These are phyloP conservation scores for Phytophthora tubulina DNA, from an alignment of 352 stramenopile species.

Conservation along the genomic window DNA sequence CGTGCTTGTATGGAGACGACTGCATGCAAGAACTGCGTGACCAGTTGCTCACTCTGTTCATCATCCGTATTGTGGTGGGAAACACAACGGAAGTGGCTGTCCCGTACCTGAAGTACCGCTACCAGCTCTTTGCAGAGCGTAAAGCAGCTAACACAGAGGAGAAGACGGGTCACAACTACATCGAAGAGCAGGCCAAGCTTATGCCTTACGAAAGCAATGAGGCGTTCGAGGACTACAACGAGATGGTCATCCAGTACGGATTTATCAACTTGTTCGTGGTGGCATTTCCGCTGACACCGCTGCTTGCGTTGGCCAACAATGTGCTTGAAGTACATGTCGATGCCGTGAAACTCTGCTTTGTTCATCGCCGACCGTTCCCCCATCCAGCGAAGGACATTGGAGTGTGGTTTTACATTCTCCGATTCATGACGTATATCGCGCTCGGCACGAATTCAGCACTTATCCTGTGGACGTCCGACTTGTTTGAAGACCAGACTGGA, in stretches of 20 bases:
- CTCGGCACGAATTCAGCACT: slow-evolving; percentile 83
- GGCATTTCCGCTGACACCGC: slow-evolving; percentile 93
- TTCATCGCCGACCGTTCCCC: slow-evolving; percentile 82
- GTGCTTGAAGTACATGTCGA: slow-evolving; percentile 93
- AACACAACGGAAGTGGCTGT: slow-evolving; percentile 92
- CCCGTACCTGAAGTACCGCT: slow-evolving; percentile 85
- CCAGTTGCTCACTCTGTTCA: slow-evolving; percentile 92
- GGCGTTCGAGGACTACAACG: slow-evolving; percentile 91
- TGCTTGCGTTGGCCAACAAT: slow-evolving; percentile 93
- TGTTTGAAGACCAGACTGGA: slow-evolving; percentile 59
- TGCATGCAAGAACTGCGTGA: slow-evolving; percentile 92
- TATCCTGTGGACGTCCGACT: slow-evolving; percentile 85
- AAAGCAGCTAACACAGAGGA: slow-evolving; percentile 37
- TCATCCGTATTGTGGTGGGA: slow-evolving; percentile 93
- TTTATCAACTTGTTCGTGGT: slow-evolving; percentile 96
- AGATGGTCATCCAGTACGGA: slow-evolving; percentile 95
- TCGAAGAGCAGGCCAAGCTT: slow-evolving; percentile 87
- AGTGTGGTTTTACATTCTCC: slow-evolving; percentile 92
- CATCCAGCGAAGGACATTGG: slow-evolving; percentile 90
- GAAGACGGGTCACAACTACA: slow-evolving; percentile 72
- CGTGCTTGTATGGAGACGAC: slow-evolving; percentile 85
- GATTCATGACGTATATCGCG: slow-evolving; percentile 84
- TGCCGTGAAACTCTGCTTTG: slow-evolving; percentile 85
- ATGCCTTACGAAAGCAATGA: slow-evolving; percentile 85
- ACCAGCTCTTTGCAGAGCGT: slow-evolving; percentile 66